Evolutionary conservation across 108 stramenopile species (phyloP).

Genomic region (Stephanodiscus minutulus): DNA sequence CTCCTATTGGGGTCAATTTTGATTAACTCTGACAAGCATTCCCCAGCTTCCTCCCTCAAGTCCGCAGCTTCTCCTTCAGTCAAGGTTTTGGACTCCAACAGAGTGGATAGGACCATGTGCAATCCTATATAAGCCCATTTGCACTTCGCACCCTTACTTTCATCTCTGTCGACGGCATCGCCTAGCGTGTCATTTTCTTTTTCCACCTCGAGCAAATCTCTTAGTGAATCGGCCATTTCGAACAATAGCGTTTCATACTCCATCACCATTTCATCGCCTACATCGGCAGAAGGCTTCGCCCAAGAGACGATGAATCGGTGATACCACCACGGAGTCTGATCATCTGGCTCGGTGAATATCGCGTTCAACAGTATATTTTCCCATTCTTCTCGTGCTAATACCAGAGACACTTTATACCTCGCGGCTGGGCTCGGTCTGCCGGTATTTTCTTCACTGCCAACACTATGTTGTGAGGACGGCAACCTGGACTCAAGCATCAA

Average conservation of each 20-base stretch:
- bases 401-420: slow-evolving; percentile 8
- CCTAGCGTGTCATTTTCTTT: slow-evolving; percentile 56
- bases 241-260: slow-evolving; percentile 37
- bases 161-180: slow-evolving; percentile 18
- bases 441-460: neutral
- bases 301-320: slow-evolving; percentile 72
- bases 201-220: slow-evolving; percentile 53
- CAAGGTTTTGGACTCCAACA: slow-evolving; percentile 20
- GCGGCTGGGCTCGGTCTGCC: slow-evolving; percentile 1
- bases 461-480: slow-evolving; percentile 11
- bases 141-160: slow-evolving; percentile 51
- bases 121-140: slow-evolving; percentile 53
- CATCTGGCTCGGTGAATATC: slow-evolving; percentile 97
- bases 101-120: slow-evolving; percentile 44
- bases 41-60: slow-evolving; percentile 32
- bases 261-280: slow-evolving; percentile 12
- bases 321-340: slow-evolving; percentile 98
- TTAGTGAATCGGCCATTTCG: slow-evolving; percentile 47
- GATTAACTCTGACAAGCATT: slow-evolving; percentile 34
- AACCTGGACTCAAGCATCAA: slow-evolving; percentile 36
- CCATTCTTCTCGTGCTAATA: slow-evolving; percentile 57
- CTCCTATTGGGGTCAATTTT: slow-evolving; percentile 43
- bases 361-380: slow-evolving; percentile 71
- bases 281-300: slow-evolving; percentile 22
- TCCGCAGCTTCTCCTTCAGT: slow-evolving; percentile 7